Evolutionary conservation across 176 grass and related monocot genomes (phyloP), one percentile per base, ranked within the genome.

Genomic region (Phoenix dactylifera): DNA sequence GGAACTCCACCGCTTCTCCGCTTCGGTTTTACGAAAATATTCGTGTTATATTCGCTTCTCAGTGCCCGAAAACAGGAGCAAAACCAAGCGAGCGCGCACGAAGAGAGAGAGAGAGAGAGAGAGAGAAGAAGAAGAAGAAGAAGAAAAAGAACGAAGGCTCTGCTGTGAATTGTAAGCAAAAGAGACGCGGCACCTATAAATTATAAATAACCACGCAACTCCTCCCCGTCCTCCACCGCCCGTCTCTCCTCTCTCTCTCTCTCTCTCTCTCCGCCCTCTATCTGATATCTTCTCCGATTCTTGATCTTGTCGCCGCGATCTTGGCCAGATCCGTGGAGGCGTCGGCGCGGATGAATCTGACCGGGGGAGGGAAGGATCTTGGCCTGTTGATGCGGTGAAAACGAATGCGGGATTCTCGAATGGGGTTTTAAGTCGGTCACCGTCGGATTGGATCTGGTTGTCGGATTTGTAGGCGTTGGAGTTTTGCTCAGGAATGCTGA

Each of bases 121-220:
- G 0, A 1, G 6, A 0, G 26, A 28, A 28, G 20, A 28, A 30
- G 5, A 1, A 30, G 4, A 6, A 6, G 5, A 7, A 30, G 6
- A 30, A 20, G 20, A 30, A 9, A 2, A 1, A 12, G 35, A 44
- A 12, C 7, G 35, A 12, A 44, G 35, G 6, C 9, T 12, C 35
- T 44, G 35, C 7, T 44, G 35, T 44, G 10, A 10, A 14, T 60
- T 20, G 24, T 16, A 60, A 60, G 58, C 58, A 60, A 60, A 16
- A 39, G 58, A 17, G 58, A 60, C 58, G 26, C 58, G 26, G 26
- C 58, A 60, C 58, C 58, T 3, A 60, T 60, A 30, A 56, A 56
- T 18, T 22, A 56, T 22, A 56, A 56, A 17, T 18, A 22, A 56
- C 3, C 4, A 1, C 5, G 16, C 3, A 35, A 32, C 16, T 16